phyloP scores from a whole-genome alignment of 148 eudicot genomes.

The Pouteria glomerata region DNA sequence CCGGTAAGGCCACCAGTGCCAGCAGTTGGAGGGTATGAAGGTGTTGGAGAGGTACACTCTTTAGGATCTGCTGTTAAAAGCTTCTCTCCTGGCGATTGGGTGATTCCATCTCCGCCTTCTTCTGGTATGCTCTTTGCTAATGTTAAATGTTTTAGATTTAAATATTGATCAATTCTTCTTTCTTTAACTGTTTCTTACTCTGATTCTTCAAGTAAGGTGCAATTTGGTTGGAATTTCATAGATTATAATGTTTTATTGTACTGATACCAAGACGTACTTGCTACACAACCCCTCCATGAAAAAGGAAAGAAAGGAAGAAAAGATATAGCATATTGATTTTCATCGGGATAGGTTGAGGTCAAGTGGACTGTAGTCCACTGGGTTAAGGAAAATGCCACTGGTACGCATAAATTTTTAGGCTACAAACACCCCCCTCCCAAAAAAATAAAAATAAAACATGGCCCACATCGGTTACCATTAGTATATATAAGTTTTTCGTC shows the following conservation, averaged over 20 bases:
- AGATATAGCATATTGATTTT: not conserved
- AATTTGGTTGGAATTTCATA: not conserved
- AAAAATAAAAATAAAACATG: no score
- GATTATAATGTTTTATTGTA: not conserved
- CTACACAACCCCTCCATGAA: no score
- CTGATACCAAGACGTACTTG: no score
- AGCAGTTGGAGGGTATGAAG: conserved; percentile 89
- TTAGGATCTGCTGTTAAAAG: conserved; percentile 66
- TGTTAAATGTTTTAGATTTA: not conserved
- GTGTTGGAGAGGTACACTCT: conserved; percentile 77
- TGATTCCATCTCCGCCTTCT: conserved; percentile 87
- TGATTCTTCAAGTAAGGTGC: not conserved
- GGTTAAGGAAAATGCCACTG: no score
- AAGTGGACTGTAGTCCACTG: no score
- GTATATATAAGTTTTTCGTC: no score
- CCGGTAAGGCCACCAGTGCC: conserved; percentile 85
- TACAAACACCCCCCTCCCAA: no score
- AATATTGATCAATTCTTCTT: not conserved
- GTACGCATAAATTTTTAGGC: no score
- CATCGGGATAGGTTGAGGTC: no score
- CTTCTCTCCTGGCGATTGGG: conserved; percentile 79
- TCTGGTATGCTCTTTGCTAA: conserved; percentile 41
- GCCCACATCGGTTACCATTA: no score
- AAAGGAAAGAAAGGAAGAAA: no score
- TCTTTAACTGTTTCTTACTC: not conserved